Base-by-base conservation (phyloP, 768 basidiomycete species). In the Coprinopsis marcescibilis region DNA sequence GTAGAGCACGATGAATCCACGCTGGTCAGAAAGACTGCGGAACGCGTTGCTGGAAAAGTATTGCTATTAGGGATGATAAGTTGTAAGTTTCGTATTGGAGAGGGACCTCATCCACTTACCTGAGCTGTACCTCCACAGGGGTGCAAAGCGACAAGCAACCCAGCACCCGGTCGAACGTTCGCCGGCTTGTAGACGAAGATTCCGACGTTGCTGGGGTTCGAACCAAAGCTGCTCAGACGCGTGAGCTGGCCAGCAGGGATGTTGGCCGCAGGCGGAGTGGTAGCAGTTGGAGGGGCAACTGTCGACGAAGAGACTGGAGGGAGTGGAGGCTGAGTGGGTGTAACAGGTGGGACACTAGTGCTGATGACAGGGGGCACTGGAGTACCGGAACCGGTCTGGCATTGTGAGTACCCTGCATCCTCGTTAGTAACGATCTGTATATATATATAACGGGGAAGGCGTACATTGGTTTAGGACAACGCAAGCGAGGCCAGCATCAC, bases 1-100 rank as follows among this genome's bases (percentile, higher is more conserved):
- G 54, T 70, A 79, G 50, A 80, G 65, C 36, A 80, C 72, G 49
- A 80, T 65, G 63, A 67, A 79, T 1, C 76, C 76, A 45, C 72
- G 55, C 33, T 63, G 60, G 48, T 81, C 76, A 1, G 78, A 73
- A 35, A 76, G 67, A n/a, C 64, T 65, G 25, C 72, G 71, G 54
- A 70, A 77, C 26, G 65, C 64, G 0, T 74, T 73, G 15, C 73
- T 69, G 2, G 55, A 45, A 65, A 70, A 81, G 60, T 75, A 79
- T 0, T 67, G 27, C 47, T 49, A 32, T 15, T 20, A 3, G 20
- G 14, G 17, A 32, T 23, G 12, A 21, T 30, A 10, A 3, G 29
- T n/a, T 3, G 2, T n/a, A 6, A 12, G 33, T 19, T 26, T 1
- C 10, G 12, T 1, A 34, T 38, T 15, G 38, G 3, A 20, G n/a